These are phyloP conservation scores for Ambrosiella cleistominuta DNA, from an alignment of 2,329 filamentous ascomycete species.

Conservation along the genomic window DNA sequence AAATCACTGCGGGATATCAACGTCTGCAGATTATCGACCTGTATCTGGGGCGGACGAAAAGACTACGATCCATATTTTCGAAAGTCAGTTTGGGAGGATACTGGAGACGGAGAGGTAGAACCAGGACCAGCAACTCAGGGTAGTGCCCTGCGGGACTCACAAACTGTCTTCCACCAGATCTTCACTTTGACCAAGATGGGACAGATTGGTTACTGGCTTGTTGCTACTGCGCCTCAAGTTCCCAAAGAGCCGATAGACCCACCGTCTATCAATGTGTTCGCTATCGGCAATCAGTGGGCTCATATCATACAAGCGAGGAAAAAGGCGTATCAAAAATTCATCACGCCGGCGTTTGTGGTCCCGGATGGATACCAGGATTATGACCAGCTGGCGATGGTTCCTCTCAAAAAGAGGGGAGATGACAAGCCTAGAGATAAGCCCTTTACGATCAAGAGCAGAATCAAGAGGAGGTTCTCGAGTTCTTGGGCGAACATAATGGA, in stretches of 20 bases:
- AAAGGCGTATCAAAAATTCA: constrained; percentile 13
- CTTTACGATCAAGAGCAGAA: background rate
- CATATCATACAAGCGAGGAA: constrained; percentile 7
- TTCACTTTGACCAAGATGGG: constrained; percentile 26
- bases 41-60: constrained; percentile 2
- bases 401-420: constrained; percentile 1
- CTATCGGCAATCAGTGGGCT: constrained; percentile 5
- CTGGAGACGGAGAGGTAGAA: background rate
- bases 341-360: constrained; percentile 21
- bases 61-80: background rate
- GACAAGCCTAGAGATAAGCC: background rate
- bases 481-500: background rate
- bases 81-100: no score
- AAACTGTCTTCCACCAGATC: constrained; percentile 30
- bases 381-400: constrained; percentile 13
- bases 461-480: constrained; percentile 8
- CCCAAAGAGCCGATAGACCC: constrained; percentile 4
- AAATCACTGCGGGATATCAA: background rate
- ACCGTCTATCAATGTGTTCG: constrained; percentile 3
- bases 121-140: constrained; percentile 13
- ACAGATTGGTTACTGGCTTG: constrained; percentile 25
- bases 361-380: constrained; percentile 21
- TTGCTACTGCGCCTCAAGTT: constrained; percentile 15
- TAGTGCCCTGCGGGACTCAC: constrained; percentile 19
- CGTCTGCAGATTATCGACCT: background rate